Evolutionary conservation across 2,329 filamentous ascomycete genomes (phyloP).

Genomic region (Fusarium humuli): DNA sequence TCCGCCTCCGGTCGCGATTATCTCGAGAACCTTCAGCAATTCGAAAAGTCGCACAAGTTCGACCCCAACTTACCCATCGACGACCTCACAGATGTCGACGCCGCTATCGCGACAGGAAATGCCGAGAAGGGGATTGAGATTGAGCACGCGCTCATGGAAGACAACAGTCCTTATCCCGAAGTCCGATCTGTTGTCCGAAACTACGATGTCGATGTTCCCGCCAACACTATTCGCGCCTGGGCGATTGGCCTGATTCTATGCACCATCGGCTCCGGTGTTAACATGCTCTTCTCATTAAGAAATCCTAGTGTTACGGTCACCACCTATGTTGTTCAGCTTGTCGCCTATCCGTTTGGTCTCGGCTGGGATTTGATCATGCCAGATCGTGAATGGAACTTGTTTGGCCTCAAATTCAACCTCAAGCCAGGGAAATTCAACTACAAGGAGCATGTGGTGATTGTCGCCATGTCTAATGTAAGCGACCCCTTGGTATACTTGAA

Average conservation of each 20-base stretch:
- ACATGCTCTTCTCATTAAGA: conserved; percentile 70
- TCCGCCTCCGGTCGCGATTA: conserved; percentile 56
- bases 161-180: conserved; percentile 76
- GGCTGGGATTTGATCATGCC: conserved; percentile 68
- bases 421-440: conserved; percentile 69
- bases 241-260: conserved; percentile 70
- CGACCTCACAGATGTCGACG: conserved; percentile 69
- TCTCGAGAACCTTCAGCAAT: conserved; percentile 63
- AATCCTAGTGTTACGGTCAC: conserved; percentile 70
- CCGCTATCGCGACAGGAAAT: conserved; percentile 65
- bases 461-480: conserved; percentile 73
- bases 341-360: conserved; percentile 69
- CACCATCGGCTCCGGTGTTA: conserved; percentile 70
- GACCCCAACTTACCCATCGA: conserved; percentile 75
- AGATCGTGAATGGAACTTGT: conserved; percentile 62
- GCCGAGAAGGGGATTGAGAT: conserved; percentile 67
- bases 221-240: conserved; percentile 74
- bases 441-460: conserved; percentile 72
- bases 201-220: conserved; percentile 72
- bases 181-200: conserved; percentile 74
- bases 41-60: conserved; percentile 71
- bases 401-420: conserved; percentile 67
- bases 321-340: conserved; percentile 71
- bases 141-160: conserved; percentile 69
- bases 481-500: not conserved